These are phyloP conservation scores for Nemania serpens DNA, from an alignment of 2,329 filamentous ascomycete genomes.

Conservation along the genomic window DNA sequence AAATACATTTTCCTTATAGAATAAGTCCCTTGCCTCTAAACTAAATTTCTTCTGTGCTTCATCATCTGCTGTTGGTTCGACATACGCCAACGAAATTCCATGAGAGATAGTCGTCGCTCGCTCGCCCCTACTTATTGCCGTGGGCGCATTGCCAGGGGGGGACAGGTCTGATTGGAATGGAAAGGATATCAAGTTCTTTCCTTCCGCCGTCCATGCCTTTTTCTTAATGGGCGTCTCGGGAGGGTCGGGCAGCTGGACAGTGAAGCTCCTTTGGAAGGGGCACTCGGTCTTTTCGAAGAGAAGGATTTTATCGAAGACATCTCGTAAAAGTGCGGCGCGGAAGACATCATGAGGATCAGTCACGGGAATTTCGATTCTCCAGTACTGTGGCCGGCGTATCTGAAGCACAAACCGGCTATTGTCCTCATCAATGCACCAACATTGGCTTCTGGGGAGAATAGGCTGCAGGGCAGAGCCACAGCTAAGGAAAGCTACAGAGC, in stretches of 20 bases:
- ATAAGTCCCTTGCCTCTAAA: not conserved
- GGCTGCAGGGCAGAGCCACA: constrained; percentile 83
- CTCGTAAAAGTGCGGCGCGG: constrained; percentile 69
- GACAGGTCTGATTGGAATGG: constrained; percentile 39
- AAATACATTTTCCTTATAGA: not conserved
- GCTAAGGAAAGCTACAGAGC: constrained; percentile 85
- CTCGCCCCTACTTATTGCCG: constrained; percentile 30
- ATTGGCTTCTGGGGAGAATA: constrained; percentile 87
- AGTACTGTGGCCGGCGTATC: constrained; percentile 82
- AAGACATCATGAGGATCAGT: constrained; percentile 65
- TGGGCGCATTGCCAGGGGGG: constrained; percentile 31
- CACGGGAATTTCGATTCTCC: constrained; percentile 83
- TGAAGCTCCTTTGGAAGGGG: constrained; percentile 80
- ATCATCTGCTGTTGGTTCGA: not conserved
- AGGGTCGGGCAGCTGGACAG: constrained; percentile 71
- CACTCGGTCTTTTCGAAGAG: constrained; percentile 88
- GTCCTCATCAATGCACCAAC: constrained; percentile 87
- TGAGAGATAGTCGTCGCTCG: constrained; percentile 24
- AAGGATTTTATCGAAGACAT: constrained; percentile 72
- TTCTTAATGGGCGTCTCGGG: constrained; percentile 68
- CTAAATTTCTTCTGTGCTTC: not conserved
- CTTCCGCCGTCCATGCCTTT: constrained; percentile 68
- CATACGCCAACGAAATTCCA: constrained; percentile 11
- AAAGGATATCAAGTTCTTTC: constrained; percentile 47
- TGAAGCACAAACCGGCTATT: constrained; percentile 84